Percentiles rank a stretch among this genome's conserved stretches.
Evolutionary conservation across 257 asterid species (phyloP).

Genomic region (Solanum chmielewskii): DNA sequence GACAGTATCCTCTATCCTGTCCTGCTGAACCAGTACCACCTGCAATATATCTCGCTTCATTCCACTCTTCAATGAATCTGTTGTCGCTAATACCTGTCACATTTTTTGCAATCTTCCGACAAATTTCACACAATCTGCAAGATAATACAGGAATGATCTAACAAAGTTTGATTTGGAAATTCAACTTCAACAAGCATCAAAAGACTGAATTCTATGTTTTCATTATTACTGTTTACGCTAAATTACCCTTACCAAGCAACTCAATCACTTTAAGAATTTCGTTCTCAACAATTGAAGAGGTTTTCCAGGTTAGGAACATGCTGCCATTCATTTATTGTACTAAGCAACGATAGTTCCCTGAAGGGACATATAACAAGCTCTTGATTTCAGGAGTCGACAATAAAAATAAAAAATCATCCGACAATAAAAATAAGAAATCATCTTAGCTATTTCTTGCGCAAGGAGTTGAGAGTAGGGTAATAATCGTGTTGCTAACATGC

Average conservation of each 20-base stretch:
- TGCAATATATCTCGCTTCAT: slow-evolving; percentile 18
- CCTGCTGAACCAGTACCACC: neutral
- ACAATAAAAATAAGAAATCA: neutral
- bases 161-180: neutral
- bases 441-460: neutral
- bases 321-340: neutral
- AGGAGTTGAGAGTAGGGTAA: neutral
- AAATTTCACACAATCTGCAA: slow-evolving; percentile 75
- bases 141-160: neutral
- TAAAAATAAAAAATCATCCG: neutral
- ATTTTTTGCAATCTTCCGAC: slow-evolving; percentile 54
- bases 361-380: neutral
- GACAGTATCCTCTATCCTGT: slow-evolving; percentile 39
- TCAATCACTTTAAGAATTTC: neutral
- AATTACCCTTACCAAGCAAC: neutral
- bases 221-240: neutral
- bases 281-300: neutral
- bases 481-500: neutral
- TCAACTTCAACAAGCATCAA: neutral
- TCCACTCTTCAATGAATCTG: slow-evolving; percentile 68
- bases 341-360: neutral
- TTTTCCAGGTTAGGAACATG: neutral
- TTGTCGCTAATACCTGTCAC: slow-evolving; percentile 30
- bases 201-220: neutral
- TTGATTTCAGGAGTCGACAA: neutral